These are phyloP conservation scores for Crithidia brevicula DNA, from an alignment of 208 protist genomes.

Conservation along the genomic window DNA sequence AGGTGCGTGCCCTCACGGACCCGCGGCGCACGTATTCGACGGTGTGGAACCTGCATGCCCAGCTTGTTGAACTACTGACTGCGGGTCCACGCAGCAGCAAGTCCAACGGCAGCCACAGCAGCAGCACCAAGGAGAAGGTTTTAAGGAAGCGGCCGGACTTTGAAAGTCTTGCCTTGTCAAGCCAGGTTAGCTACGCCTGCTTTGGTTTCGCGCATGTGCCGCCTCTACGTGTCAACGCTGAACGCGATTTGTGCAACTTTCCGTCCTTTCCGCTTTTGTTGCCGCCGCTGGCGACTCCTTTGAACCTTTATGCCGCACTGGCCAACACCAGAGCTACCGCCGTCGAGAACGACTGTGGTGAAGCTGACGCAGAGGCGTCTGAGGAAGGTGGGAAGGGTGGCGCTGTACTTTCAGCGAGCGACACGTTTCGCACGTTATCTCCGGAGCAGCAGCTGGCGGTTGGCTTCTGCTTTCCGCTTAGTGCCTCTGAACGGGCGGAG, in stretches of 20 bases:
- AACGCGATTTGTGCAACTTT: no score
- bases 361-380: no score
- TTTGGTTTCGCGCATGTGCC: constrained; percentile 48
- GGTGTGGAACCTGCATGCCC: constrained; percentile 51
- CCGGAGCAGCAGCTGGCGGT: constrained; percentile 27
- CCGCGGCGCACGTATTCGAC: constrained; percentile 61
- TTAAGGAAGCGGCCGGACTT: constrained; percentile 26
- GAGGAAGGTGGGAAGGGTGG: no score
- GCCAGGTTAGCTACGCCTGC: constrained; percentile 48
- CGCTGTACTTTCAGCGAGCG: no score
- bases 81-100: background rate
- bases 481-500: constrained; percentile 7
- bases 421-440: constrained; percentile 4
- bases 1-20: constrained; percentile 76
- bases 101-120: background rate
- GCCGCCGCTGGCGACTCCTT: no score
- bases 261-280: no score
- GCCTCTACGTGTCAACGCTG: background rate
- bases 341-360: no score
- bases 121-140: no score
- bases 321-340: no score
- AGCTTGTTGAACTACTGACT: constrained; percentile 27
- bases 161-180: constrained; percentile 19
- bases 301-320: constrained; percentile 8
- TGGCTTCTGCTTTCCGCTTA: constrained; percentile 32